A percentile compares a stretch with the other conserved stretches of the same genome.
Evolutionary conservation across 2,329 filamentous ascomycete genomes (phyloP).

Genomic region (Trichoderma endophyticum): DNA sequence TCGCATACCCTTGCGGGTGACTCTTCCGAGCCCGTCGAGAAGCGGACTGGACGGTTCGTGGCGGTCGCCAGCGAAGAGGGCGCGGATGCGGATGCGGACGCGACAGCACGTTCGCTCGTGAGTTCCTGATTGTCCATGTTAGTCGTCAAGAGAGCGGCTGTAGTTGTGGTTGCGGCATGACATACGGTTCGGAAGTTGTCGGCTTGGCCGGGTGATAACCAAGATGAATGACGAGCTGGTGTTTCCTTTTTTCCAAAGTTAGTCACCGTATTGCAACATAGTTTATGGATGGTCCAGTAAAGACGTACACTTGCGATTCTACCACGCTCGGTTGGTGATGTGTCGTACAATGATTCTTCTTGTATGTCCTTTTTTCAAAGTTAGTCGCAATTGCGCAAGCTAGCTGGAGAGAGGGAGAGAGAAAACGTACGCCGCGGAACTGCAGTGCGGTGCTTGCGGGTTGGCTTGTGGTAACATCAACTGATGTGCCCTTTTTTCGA

Average conservation of each 20-base stretch:
- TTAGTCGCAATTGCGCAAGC: conserved; percentile 16
- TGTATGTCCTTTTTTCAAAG: conserved; percentile 12
- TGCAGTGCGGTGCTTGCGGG: not conserved
- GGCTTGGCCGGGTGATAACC: not conserved
- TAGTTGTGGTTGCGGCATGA: not conserved
- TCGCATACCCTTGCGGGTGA: not conserved
- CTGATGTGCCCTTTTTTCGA: conserved; percentile 18
- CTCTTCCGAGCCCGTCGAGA: not conserved
- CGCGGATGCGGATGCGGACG: not conserved
- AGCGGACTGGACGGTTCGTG: not conserved
- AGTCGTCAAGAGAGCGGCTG: not conserved
- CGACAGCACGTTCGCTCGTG: not conserved
- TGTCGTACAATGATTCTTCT: not conserved
- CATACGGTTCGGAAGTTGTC: conserved; percentile 6
- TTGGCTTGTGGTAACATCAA: not conserved
- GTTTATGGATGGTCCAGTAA: not conserved
- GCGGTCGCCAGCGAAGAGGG: conserved; percentile 3
- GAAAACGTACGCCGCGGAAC: conserved; percentile 8
- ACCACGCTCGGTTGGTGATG: not conserved
- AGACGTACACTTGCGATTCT: conserved; percentile 11
- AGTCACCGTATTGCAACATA: not conserved
- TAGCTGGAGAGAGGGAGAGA: not conserved
- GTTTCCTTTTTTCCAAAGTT: conserved; percentile 20
- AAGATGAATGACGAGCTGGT: conserved; percentile 12
- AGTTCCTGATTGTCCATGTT: conserved; percentile 5